Evolutionary conservation across 2,329 filamentous ascomycete genomes (phyloP).

Genomic region (Epichloe brachyelytri): DNA sequence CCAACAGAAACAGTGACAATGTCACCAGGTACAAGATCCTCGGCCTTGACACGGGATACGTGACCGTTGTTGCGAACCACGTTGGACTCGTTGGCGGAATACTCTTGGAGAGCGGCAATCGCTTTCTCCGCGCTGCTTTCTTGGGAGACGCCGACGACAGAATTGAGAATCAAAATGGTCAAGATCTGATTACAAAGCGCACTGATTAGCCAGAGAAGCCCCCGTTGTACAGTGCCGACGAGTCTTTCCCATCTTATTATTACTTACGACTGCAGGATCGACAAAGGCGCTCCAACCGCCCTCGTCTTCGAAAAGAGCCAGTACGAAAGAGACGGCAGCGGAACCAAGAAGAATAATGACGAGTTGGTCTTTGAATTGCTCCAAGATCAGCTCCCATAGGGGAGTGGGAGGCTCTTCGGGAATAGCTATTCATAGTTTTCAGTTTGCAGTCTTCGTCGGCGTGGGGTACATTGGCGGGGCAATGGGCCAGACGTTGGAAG

Average conservation of each 20-base stretch:
- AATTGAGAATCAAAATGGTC: constrained; percentile 92
- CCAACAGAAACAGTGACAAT: constrained; percentile 80
- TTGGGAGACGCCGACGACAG: constrained; percentile 93
- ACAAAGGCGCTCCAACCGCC: constrained; percentile 97
- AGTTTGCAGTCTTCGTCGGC: constrained; percentile 4
- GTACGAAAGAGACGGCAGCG: constrained; percentile 81
- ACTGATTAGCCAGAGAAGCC: background rate
- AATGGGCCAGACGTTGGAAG: background rate
- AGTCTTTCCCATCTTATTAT: background rate
- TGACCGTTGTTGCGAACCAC: constrained; percentile 71
- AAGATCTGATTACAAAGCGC: constrained; percentile 51
- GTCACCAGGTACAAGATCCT: constrained; percentile 91
- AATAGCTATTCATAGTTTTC: constrained; percentile 31
- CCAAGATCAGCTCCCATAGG: constrained; percentile 88
- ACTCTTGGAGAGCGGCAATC: constrained; percentile 95
- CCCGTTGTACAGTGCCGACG: background rate
- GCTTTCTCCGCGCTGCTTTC: constrained; percentile 98
- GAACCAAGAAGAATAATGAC: constrained; percentile 91
- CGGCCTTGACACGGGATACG: constrained; percentile 77
- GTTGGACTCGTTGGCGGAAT: constrained; percentile 95
- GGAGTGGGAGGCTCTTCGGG: constrained; percentile 89
- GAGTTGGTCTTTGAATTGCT: constrained; percentile 98
- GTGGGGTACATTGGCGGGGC: background rate
- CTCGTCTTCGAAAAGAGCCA: constrained; percentile 85
- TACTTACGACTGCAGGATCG: constrained; percentile 80